Evolutionary conservation across 1,139 yeast genomes (phyloP).

Genomic region (Suhomyces coccinellae): DNA sequence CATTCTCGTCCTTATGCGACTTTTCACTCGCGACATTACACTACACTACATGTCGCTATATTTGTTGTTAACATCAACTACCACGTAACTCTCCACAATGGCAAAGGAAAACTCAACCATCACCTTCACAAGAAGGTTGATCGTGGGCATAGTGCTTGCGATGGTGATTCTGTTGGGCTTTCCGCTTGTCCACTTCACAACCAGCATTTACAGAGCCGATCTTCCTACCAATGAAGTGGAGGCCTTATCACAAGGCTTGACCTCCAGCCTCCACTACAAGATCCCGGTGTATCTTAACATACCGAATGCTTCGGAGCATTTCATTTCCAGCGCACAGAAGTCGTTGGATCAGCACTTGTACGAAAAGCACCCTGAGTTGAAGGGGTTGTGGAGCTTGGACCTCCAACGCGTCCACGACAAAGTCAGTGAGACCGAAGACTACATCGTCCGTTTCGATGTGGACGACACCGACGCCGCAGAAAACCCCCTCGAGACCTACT

Average conservation of each 20-base stretch:
- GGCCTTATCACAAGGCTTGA: slow-evolving; percentile 35
- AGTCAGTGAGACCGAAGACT: slow-evolving; percentile 16
- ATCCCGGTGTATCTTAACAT: slow-evolving; percentile 61
- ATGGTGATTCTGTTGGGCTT: slow-evolving; percentile 51
- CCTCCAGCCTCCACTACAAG: slow-evolving; percentile 37
- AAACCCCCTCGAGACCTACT: slow-evolving; percentile 26
- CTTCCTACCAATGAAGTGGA: slow-evolving; percentile 60
- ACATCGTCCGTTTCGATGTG: slow-evolving; percentile 27
- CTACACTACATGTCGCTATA: not conserved
- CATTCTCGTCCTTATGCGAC: not conserved
- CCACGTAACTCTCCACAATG: not conserved
- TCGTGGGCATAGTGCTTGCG: slow-evolving; percentile 37
- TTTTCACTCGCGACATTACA: not conserved
- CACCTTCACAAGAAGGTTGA: slow-evolving; percentile 15
- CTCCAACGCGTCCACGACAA: slow-evolving; percentile 19
- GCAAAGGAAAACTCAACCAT: slow-evolving; percentile 4
- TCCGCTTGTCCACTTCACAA: slow-evolving; percentile 72
- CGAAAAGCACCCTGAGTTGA: slow-evolving; percentile 22
- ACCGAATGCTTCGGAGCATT: slow-evolving; percentile 27
- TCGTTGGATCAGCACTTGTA: slow-evolving; percentile 28
- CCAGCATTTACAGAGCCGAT: slow-evolving; percentile 73
- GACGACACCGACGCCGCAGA: slow-evolving; percentile 3
- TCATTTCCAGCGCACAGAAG: slow-evolving; percentile 33
- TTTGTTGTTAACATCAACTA: slow-evolving; percentile 3
- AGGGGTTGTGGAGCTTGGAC: slow-evolving; percentile 31